Percentiles rank a stretch among this genome's conserved stretches.
phyloP scores from a whole-genome alignment of 306 rosid genomes.

The Medicago arabica region DNA sequence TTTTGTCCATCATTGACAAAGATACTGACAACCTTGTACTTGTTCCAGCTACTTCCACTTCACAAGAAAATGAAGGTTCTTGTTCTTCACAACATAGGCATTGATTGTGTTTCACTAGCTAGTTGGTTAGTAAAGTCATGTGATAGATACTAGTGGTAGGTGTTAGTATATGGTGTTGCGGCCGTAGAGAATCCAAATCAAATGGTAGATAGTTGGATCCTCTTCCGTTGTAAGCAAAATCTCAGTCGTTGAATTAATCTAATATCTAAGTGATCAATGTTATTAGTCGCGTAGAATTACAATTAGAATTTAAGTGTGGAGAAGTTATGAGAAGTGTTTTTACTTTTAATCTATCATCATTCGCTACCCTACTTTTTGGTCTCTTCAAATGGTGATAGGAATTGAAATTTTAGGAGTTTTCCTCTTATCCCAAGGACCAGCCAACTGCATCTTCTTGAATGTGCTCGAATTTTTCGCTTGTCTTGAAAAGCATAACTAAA shows the following conservation, averaged over 20 bases:
- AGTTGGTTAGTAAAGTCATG: background rate
- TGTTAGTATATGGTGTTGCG: background rate
- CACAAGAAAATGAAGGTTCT: conserved; percentile 32
- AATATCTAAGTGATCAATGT: background rate
- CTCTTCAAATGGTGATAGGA: too few relatives aligned
- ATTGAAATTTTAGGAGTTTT: too few relatives aligned
- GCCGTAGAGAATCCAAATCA: background rate
- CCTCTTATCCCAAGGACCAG: too few relatives aligned
- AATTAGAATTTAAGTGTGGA: background rate
- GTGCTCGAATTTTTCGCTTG: too few relatives aligned
- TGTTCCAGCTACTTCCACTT: background rate
- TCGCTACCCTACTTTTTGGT: too few relatives aligned
- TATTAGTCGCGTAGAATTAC: background rate
- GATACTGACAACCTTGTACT: conserved; percentile 9
- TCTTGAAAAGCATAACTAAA: too few relatives aligned
- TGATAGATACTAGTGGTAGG: background rate
- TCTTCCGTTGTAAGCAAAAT: background rate
- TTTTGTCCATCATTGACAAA: conserved; percentile 22
- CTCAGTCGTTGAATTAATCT: background rate
- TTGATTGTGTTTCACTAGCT: conserved; percentile 28
- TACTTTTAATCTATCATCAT: background rate
- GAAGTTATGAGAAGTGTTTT: too few relatives aligned
- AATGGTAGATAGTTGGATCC: background rate
- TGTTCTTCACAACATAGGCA: conserved; percentile 21
- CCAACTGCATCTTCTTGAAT: too few relatives aligned